phyloP scores from a whole-genome alignment of 202 grass and related monocot genomes.

The Carex arenaria region DNA sequence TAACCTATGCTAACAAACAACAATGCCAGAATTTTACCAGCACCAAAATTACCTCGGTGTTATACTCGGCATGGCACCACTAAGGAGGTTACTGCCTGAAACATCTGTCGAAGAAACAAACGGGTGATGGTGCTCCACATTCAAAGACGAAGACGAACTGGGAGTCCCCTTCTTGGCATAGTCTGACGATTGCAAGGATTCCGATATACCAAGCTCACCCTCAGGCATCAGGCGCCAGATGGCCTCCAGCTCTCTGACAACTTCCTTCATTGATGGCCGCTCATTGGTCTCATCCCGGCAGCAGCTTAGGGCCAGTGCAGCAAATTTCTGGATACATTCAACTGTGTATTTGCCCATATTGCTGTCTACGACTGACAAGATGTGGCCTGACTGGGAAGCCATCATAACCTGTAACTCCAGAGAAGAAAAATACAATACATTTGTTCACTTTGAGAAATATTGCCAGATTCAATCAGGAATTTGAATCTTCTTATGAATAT shows the following conservation, averaged over 20 bases:
- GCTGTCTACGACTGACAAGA: conserved; percentile 45
- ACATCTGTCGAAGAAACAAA: conserved; percentile 79
- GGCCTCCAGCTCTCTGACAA: conserved; percentile 62
- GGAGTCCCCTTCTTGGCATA: background rate
- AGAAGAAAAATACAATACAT: background rate
- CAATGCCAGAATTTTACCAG: background rate
- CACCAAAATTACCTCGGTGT: conserved; percentile 47
- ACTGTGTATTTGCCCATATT: conserved; percentile 61
- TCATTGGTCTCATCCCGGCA: conserved; percentile 62
- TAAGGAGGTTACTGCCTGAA: conserved; percentile 83
- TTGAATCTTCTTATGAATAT: background rate
- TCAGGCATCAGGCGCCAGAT: conserved; percentile 71
- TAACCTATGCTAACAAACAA: conserved; percentile 3
- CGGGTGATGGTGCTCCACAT: conserved; percentile 22
- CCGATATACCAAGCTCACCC: conserved; percentile 29
- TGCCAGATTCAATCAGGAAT: background rate
- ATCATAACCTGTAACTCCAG: conserved; percentile 49
- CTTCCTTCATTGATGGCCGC: conserved; percentile 76
- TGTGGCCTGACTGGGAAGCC: conserved; percentile 46
- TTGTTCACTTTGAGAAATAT: background rate
- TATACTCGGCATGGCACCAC: conserved; percentile 62
- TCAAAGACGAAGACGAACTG: conserved; percentile 21
- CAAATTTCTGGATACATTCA: conserved; percentile 71
- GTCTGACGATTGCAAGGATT: conserved; percentile 13
- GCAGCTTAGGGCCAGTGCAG: conserved; percentile 54